These are phyloP conservation scores for Corylus avellana DNA, from an alignment of 306 rosid genomes.

Conservation along the genomic window DNA sequence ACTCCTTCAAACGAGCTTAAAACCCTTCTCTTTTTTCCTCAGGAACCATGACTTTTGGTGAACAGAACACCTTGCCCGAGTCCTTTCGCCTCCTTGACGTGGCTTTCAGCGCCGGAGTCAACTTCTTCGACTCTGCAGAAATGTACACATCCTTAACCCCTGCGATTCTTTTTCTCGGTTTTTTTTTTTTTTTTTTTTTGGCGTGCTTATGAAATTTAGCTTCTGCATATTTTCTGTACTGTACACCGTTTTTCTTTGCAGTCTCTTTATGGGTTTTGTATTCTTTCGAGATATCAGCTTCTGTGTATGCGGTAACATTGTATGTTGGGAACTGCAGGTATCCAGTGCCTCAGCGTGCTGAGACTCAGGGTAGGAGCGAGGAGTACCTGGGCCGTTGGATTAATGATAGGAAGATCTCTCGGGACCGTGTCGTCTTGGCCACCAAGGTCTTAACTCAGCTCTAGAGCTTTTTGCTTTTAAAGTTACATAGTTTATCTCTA, in stretches of 20 bases:
- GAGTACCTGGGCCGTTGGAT: slow-evolving; percentile 88
- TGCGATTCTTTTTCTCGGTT: background rate
- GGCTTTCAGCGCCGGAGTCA: slow-evolving; percentile 68
- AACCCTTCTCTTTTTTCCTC: slow-evolving; percentile 6
- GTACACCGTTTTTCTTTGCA: background rate
- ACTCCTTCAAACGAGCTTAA: background rate
- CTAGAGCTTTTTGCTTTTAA: background rate
- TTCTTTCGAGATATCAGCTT: background rate
- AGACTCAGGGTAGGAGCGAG: slow-evolving; percentile 80
- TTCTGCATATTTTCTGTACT: background rate
- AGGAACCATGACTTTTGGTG: slow-evolving; percentile 96
- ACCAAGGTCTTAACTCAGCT: slow-evolving; percentile 57
- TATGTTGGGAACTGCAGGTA: slow-evolving; percentile 46
- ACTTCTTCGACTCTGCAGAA: slow-evolving; percentile 93
- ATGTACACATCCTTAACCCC: slow-evolving; percentile 41
- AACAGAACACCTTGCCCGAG: slow-evolving; percentile 63
- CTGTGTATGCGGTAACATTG: background rate
- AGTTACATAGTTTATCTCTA: background rate
- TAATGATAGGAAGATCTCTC: slow-evolving; percentile 49
- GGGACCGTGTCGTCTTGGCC: slow-evolving; percentile 63
- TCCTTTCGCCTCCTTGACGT: slow-evolving; percentile 71
- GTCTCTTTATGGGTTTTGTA: background rate
- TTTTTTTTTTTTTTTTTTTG: background rate
- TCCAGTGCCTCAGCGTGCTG: slow-evolving; percentile 84
- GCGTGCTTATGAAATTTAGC: background rate